Base-by-base conservation (phyloP, 352 stramenopile genomes). In the Globisporangium splendens region DNA sequence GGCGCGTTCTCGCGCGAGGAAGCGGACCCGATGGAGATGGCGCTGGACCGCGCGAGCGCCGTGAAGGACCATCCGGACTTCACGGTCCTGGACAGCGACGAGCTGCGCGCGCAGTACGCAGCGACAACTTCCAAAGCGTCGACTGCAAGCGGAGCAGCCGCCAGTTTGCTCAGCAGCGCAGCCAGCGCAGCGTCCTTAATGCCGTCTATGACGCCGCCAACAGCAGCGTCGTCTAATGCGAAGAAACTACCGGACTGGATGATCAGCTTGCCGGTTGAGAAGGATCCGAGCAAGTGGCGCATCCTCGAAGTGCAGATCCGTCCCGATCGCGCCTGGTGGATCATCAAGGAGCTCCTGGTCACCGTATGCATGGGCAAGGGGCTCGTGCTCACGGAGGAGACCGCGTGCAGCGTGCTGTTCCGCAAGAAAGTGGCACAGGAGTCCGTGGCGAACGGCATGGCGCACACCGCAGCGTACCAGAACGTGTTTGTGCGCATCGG, bases 271-370 rank as follows among this genome's bases (percentile, higher is more conserved):
- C 78, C 83, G 4, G 60, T 87, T 50, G 79, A 89, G 38, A 83
- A 77, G 43, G 79, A 91, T 59, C 63, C 73, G 50, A 77, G 59
- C 41, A 67, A 81, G 46, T 93, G 83, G 83, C 78, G 65, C 15
- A 87, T 93, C 53, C 59, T 93, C 35, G 66, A 88, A 58, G 75
- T 89, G 13, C 80, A 81, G 33, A 69, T 93, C 21, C 83, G 83
- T 3, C 80, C 83, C 0, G 83, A 93, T 33, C 78, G 81, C 31
- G 61, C 81, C 31, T 93, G 83, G 83, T 64, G 79, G 13, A 50
- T 93, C 52, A 83, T 93, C n/a, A 79, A 89, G 46, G 83, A 91
- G 65, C 80, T 93, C 14, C 64, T 91, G 22, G 77, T 78, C 28
- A 93, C 81, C 0, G 66, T 91, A 8, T 91, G 83, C 66, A 93